Base-by-base conservation (phyloP, 2,329 filamentous ascomycete species). In the Pseudogymnoascus sp. region DNA sequence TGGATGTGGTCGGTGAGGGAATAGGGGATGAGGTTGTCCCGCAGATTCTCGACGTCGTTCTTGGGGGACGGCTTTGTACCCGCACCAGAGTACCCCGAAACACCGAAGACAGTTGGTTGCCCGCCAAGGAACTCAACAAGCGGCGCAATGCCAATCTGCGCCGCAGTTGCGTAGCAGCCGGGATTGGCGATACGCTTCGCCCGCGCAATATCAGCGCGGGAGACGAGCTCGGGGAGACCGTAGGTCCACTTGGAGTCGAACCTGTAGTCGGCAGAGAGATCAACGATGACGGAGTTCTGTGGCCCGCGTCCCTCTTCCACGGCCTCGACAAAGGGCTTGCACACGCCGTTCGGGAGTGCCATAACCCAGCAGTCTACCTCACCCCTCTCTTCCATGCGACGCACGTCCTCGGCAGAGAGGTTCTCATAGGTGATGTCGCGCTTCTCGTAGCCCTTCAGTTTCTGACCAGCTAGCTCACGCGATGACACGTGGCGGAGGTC, bases 311-410 rank as follows among this genome's bases (percentile, higher is more conserved):
- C 85, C 71, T 88, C 83, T 69, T 92, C 84, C 61, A 97, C 84
- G 6, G 93, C 93, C 66, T 97, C 91, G 8, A 97, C 89, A 69
- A 89, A 99, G 0, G 94, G 92, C 78, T 92, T 90, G 84, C 91
- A 97, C 59, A 96, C 91, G 65, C 91, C 90, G 72, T 97, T 99
- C 49, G 93, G 94, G 31, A 97, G 85, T 37, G 94, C 94, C 90
- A 97, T 94, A 49, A 97, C 90, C 92, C 92, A 97, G 77, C 90
- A 94, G 78, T 97, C 93, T 59, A 97, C 87, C 70, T 92, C 85
- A 60, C 90, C 89, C 33, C 88, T 85, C 73, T 89, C 87, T 66
- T 94, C 90, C 84, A 97, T 91, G 63, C 86, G 83, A 66, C 86
- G 85, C 11, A 96, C 87, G 68, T 97, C 93, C 67, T 97, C 93